A percentile compares a stretch with the other conserved stretches of the same genome.
Conservation (phyloP, 768 basidiomycete genomes). For the Punctularia strigosozonata region DNA sequence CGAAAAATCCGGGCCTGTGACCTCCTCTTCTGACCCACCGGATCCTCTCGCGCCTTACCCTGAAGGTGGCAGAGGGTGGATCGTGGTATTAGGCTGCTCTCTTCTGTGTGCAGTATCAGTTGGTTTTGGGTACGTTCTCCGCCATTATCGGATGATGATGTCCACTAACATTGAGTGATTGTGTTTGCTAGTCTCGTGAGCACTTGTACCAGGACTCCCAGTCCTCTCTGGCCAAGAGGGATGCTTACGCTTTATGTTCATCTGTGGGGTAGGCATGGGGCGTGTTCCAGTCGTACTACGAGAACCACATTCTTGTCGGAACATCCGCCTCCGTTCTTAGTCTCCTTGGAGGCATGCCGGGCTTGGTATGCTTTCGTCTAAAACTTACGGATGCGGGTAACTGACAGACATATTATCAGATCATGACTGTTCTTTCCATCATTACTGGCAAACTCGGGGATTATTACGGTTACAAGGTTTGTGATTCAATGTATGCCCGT, state of each 20-base stretch:
- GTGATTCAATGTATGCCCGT: not conserved
- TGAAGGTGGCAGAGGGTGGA: too few species aligned
- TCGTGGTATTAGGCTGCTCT: slow-evolving; percentile 12
- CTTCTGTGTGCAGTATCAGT: slow-evolving; percentile 10
- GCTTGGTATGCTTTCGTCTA: slow-evolving; percentile 8
- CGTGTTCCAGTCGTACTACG: slow-evolving; percentile 24
- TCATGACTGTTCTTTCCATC: slow-evolving; percentile 12
- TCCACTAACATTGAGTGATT: slow-evolving; percentile 14
- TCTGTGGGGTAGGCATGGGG: slow-evolving; percentile 16
- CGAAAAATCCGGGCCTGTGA: too few species aligned
- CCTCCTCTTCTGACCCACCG: too few species aligned
- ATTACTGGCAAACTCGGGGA: slow-evolving; percentile 12
- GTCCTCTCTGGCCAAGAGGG: too few species aligned
- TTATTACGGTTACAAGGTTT: slow-evolving; percentile 11
- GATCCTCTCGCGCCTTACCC: too few species aligned
- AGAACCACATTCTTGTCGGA: slow-evolving; percentile 12
- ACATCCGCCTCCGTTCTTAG: slow-evolving; percentile 11
- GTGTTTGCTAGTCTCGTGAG: too few species aligned
- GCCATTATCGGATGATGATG: slow-evolving; percentile 7
- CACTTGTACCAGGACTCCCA: too few species aligned
- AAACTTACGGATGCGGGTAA: not conserved
- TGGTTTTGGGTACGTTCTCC: slow-evolving; percentile 13
- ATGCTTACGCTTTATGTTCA: slow-evolving; percentile 9
- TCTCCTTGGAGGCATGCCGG: slow-evolving; percentile 11
- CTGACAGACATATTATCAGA: slow-evolving; percentile 1